A percentile compares a stretch with the other conserved stretches of the same genome.
phyloP scores from a whole-genome alignment of 768 basidiomycete genomes.

The Boletus speciosus region DNA sequence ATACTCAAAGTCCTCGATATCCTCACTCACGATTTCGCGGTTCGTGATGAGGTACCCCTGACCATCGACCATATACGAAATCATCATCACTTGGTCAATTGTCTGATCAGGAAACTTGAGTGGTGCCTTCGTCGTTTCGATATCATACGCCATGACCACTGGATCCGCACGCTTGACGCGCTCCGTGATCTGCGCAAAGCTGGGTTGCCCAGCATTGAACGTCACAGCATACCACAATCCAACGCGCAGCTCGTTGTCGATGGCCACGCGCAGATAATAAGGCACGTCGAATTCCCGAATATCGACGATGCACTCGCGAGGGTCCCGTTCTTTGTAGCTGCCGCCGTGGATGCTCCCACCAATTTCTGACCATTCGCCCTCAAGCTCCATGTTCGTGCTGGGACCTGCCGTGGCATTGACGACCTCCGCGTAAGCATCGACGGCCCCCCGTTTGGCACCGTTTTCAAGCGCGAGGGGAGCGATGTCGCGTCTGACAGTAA shows the following conservation, averaged over 20 bases:
- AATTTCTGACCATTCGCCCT: constrained; percentile 58
- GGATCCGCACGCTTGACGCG: constrained; percentile 98
- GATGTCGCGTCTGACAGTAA: constrained; percentile 82
- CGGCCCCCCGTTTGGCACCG: constrained; percentile 86
- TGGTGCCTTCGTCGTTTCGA: constrained; percentile 99
- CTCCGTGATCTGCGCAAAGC: constrained; percentile 66
- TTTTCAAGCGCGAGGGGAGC: constrained; percentile 89
- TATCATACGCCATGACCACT: constrained; percentile 98
- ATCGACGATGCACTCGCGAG: constrained; percentile 91
- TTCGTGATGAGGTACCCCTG: constrained; percentile 98
- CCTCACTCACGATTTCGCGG: constrained; percentile 93
- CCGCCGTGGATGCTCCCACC: constrained; percentile 37
- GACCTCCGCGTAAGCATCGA: constrained; percentile 97
- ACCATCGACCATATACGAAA: constrained; percentile 99
- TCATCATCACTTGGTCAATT: constrained; percentile 99
- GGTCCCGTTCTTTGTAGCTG: constrained; percentile 62
- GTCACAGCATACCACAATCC: constrained; percentile 96
- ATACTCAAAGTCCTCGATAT: constrained; percentile 98
- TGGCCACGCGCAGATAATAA: constrained; percentile 97
- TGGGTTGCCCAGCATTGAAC: constrained; percentile 76
- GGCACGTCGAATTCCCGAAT: constrained; percentile 95
- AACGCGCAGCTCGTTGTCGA: constrained; percentile 96
- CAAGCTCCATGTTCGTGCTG: constrained; percentile 64
- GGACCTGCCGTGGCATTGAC: constrained; percentile 73
- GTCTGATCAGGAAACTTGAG: constrained; percentile 96